Base-by-base conservation (phyloP, 805 yeast genomes). In the Debaryomyces hansenii region DNA sequence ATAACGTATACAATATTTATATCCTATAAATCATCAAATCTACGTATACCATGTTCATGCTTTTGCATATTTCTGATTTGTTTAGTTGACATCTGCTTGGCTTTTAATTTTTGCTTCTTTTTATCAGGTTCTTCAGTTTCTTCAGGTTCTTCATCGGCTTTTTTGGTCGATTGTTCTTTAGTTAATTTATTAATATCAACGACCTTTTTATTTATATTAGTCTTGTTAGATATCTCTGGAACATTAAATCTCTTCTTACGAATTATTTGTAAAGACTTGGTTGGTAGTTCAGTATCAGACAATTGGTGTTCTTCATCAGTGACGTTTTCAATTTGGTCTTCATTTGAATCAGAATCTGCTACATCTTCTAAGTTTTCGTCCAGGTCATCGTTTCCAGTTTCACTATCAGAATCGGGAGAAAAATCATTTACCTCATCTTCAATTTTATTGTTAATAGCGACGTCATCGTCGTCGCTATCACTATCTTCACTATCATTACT, bases 31-130 rank as follows among this genome's bases (percentile, higher is more conserved):
- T 76, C 90, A 7, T 83, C 90, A 56, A 85, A 85, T 53, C 69
- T 79, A 36, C 77, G 70, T 43, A 85, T 84, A 0, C 89, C 89
- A 52, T 83, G 87, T 46, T 79, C 84, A 44, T 78, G 81, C 28
- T 72, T 72, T 39, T 76, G 82, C 47, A 69, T 50, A 44, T 78
- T 79, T 38, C 68, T 64, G 37, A 77, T 53, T 51, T 78, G 82
- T 49, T 78, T 78, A 12, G 76, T 64, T 4, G 72, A 57, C 42
- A 74, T 47, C 52, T 55, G 56, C 50, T 56, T 60, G 34, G 59
- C 55, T 47, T 64, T 65, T 32, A 57, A 56, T 47, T 67, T 65
- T 52, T 72, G 71, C 44, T 67, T 62, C 45, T 66, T 68, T 40
- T 60, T 58, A 21, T 48, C 52, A 5, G 60, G 57, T 5, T 55